Conservation (phyloP, 1,284 basidiomycete genomes). For the Boletus sp. region DNA sequence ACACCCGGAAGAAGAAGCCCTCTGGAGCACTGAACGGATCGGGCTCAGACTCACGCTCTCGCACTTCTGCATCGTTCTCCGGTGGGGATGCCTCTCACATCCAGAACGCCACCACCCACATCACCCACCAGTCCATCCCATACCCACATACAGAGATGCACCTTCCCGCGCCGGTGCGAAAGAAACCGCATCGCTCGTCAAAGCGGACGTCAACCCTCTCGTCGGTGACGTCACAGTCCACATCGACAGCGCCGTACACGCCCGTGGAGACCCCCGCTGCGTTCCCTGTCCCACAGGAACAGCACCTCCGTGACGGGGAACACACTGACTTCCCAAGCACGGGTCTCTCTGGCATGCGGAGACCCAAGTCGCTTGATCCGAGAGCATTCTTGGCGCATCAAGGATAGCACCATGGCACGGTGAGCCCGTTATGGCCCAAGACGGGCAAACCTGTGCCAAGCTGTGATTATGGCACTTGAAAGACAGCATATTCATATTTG, state of each 20-base stretch:
- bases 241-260: slow-evolving; percentile 30
- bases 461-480: background rate
- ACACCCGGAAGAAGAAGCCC: slow-evolving; percentile 39
- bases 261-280: slow-evolving; percentile 21
- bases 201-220: slow-evolving; percentile 31
- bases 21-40: slow-evolving; percentile 34
- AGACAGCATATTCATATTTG: background rate
- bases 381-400: slow-evolving; percentile 24
- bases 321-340: slow-evolving; percentile 26
- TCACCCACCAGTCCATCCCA: slow-evolving; percentile 15
- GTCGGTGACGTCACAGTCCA: slow-evolving; percentile 34
- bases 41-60: slow-evolving; percentile 56
- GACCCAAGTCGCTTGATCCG: slow-evolving; percentile 21
- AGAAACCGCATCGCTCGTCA: slow-evolving; percentile 25
- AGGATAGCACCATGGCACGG: slow-evolving; percentile 1
- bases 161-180: slow-evolving; percentile 20
- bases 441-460: no score
- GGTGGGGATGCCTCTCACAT: slow-evolving; percentile 25
- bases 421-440: background rate
- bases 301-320: slow-evolving; percentile 10
- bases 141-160: slow-evolving; percentile 31
- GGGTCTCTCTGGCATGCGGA: slow-evolving; percentile 25
- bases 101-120: slow-evolving; percentile 18
- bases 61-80: slow-evolving; percentile 50
- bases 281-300: slow-evolving; percentile 22